Evolutionary conservation across 2,329 filamentous ascomycete species (phyloP), one percentile per base, ranked within the genome.

Genomic region (Juglanconis juglandina): DNA sequence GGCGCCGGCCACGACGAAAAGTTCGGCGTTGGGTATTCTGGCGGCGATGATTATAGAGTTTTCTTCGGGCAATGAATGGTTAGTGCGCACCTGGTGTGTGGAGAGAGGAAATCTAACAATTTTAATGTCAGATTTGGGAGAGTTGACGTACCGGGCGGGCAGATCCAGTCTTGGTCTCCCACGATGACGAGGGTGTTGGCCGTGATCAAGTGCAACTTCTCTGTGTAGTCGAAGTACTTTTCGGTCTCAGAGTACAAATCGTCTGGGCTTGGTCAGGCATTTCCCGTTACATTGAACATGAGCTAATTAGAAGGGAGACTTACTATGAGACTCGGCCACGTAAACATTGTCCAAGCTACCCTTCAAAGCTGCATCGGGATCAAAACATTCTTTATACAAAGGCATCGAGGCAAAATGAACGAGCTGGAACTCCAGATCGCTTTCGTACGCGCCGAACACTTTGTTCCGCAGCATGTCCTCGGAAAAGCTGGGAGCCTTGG

Each of bases 161-260:
- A 77, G 13, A 77, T 76, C 74, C 75, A 76, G 56, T 76, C 74
- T 57, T 71, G 66, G 3, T 70, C 70, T 3, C 75, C 75, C 3
- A 76, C 73, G 9, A 76, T 58, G 2, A 76, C 69, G 39, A 76
- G 62, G 0, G 74, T 75, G 47, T 69, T 71, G 11, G 73, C 72
- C 5, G 64, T 70, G 32, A 76, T 70, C 7, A 59, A 53, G 7
- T 63, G 42, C 8, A 76, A 63, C 11, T 66, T 58, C 8, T 68
- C 62, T 2, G 68, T 66, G 59, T 76, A 76, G 56, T 76, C 73
- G 60, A 76, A 75, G 48, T 73, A 74, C 62, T 75, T 76, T 57
- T 75, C 70, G 10, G 63, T 50, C 50, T 72, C 66, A 0, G 69
- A 70, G 58, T 75, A 76, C 1, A 75, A 62, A 24, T 70, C 70